Base-by-base conservation (phyloP, 495 filamentous ascomycete species). In the Penicillium soppii region DNA sequence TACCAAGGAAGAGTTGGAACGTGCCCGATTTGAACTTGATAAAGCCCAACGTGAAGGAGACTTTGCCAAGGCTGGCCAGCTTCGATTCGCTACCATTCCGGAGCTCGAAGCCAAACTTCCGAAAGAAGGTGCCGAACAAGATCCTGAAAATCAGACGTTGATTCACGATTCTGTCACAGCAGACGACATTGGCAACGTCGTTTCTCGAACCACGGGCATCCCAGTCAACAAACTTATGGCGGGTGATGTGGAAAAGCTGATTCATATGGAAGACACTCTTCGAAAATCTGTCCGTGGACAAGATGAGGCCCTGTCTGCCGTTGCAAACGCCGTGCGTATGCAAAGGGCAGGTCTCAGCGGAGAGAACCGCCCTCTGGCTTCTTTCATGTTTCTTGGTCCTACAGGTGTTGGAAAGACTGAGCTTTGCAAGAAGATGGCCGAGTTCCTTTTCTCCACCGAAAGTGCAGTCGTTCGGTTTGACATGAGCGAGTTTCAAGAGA, bases 371-470 rank as follows among this genome's bases (percentile, higher is more conserved):
- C 92, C 94, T 1, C 74, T 95, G 7, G 94, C 92, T 2, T 91
- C 86, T 5, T 97, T 97, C 79, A 96, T 97, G 87, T 97, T 97
- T 77, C 80, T 97, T 15, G 94, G 94, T 0, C 94, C 94, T 6
- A 98, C 94, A 12, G 92, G 94, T 56, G 92, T 97, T 23, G 94
- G 94, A 43, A 98, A 98, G 69, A 98, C 92, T 2, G 94, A 97
- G 57, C 80, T 97, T 5, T 96, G 91, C 79, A 98, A 98, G 79
- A 92, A 91, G 56, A 87, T 98, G 63, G 94, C 92, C 39, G 77
- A 79, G 52, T 96, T 96, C 76, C 74, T 98, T 19, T 98, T 98
- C 69, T 91, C 88, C 0, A 96, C 90, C 3, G 90, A 96, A 59
- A 80, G 79, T 35, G 92, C 94, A 5, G 92, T 98, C 22, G 83